These are phyloP conservation scores for Aspergillus quadrilineatus DNA, from an alignment of 2,329 filamentous ascomycete species.

Conservation along the genomic window DNA sequence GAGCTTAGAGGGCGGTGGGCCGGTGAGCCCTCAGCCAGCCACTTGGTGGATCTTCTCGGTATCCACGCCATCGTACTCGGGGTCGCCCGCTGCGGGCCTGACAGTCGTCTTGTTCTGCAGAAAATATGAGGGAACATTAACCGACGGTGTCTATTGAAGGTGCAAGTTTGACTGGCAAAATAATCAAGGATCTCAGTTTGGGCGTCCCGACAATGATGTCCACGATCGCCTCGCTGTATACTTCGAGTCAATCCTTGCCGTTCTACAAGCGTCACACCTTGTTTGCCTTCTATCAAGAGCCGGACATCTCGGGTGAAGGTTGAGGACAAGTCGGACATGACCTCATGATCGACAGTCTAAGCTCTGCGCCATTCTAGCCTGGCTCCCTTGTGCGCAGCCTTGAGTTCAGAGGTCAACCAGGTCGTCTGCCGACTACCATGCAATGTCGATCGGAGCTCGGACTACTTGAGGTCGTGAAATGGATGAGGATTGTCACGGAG, in stretches of 20 bases:
- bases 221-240: no score
- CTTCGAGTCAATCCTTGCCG: no score
- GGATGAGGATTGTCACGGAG: background rate
- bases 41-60: background rate
- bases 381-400: background rate
- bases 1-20: background rate
- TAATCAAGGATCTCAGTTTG: no score
- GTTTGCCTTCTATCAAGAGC: no score
- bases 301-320: no score
- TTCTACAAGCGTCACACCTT: no score
- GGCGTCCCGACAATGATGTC: no score
- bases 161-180: no score
- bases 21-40: slow-evolving; percentile 13
- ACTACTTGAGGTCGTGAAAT: background rate
- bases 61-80: background rate
- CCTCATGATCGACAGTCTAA: slow-evolving; percentile 3
- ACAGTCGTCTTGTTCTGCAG: slow-evolving; percentile 10
- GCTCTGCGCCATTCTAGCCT: background rate
- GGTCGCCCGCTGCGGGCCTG: slow-evolving; percentile 2
- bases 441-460: background rate
- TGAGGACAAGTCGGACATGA: background rate
- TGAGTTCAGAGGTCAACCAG: background rate
- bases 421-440: background rate
- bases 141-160: background rate
- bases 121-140: background rate